phyloP scores from a whole-genome alignment of 2,329 filamentous ascomycete species.

The Monilinia fructicola region DNA sequence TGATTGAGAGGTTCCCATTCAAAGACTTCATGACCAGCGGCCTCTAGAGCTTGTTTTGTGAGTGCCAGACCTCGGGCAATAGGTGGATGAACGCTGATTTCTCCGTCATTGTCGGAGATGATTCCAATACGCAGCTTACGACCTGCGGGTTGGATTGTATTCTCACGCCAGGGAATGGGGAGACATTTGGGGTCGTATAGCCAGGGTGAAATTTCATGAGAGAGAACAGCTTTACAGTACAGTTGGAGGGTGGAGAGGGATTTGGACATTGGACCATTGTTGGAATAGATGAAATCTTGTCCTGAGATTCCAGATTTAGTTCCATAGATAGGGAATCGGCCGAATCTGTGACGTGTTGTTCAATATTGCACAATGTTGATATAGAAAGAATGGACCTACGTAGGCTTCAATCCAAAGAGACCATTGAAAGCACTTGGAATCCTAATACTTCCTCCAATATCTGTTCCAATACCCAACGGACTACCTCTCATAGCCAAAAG shows the following conservation, averaged over 20 bases:
- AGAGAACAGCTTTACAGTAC: slow-evolving; percentile 26
- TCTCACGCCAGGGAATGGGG: slow-evolving; percentile 32
- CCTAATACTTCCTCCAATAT: slow-evolving; percentile 42
- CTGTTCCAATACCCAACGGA: slow-evolving; percentile 24
- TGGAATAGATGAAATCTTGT: slow-evolving; percentile 22
- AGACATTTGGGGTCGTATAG: slow-evolving; percentile 42
- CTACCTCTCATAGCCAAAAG: slow-evolving; percentile 24
- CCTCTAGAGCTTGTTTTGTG: slow-evolving; percentile 8
- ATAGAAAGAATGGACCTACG: slow-evolving; percentile 27
- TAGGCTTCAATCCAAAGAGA: slow-evolving; percentile 44
- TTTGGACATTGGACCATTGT: slow-evolving; percentile 22
- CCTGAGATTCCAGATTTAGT: slow-evolving; percentile 23
- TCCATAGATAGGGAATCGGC: slow-evolving; percentile 21
- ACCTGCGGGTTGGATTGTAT: slow-evolving; percentile 23
- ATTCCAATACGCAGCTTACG: slow-evolving; percentile 29
- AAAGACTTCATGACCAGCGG: slow-evolving; percentile 21
- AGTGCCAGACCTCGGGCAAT: slow-evolving; percentile 19
- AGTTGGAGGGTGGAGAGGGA: slow-evolving; percentile 13
- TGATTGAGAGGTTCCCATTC: slow-evolving; percentile 37
- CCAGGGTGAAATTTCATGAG: slow-evolving; percentile 37
- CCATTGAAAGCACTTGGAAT: slow-evolving; percentile 44
- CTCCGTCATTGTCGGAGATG: slow-evolving; percentile 26
- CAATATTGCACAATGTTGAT: slow-evolving; percentile 1
- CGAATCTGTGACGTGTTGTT: slow-evolving; percentile 37
- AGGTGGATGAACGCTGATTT: slow-evolving; percentile 19